Percentiles rank a stretch among this genome's conserved stretches.
These are phyloP conservation scores for Entonaema liquescens DNA, from an alignment of 495 filamentous ascomycete genomes.

Conservation along the genomic window DNA sequence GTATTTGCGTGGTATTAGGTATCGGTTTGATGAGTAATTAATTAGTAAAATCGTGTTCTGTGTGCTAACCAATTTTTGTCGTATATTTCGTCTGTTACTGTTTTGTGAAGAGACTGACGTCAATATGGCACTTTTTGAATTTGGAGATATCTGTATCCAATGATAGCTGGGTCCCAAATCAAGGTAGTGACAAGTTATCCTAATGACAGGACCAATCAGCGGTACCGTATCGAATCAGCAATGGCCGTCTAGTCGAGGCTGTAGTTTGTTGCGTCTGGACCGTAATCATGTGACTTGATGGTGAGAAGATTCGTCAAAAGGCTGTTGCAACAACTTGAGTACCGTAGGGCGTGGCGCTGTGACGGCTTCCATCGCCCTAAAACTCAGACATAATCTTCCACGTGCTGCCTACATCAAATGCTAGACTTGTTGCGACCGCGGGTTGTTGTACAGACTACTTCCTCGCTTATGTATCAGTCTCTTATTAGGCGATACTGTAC, in stretches of 20 bases:
- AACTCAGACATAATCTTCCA: not conserved
- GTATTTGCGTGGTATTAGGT: slow-evolving; percentile 10
- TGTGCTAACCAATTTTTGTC: not conserved
- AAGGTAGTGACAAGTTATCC: not conserved
- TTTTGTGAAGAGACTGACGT: slow-evolving; percentile 16
- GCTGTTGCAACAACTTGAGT: not conserved
- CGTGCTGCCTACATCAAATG: not conserved
- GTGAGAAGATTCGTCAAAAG: not conserved
- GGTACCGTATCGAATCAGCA: slow-evolving; percentile 2
- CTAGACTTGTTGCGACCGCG: slow-evolving; percentile 10
- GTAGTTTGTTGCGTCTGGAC: slow-evolving; percentile 17
- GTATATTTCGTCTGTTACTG: not conserved
- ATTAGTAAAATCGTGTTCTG: slow-evolving; percentile 15
- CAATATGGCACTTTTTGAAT: slow-evolving; percentile 7
- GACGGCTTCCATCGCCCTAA: not conserved
- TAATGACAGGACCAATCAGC: slow-evolving; percentile 27
- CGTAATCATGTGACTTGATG: slow-evolving; percentile 35
- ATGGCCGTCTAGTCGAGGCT: slow-evolving; percentile 15
- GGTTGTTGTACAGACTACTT: slow-evolving; percentile 15
- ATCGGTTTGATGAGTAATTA: slow-evolving; percentile 1
- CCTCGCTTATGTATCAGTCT: slow-evolving; percentile 20
- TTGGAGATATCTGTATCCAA: slow-evolving; percentile 6
- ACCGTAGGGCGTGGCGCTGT: slow-evolving; percentile 4
- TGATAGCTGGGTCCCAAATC: slow-evolving; percentile 3
- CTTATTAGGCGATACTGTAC: slow-evolving; percentile 9